Conservation (phyloP, 2,329 filamentous ascomycete species). For the Exophiala oligosperma region DNA sequence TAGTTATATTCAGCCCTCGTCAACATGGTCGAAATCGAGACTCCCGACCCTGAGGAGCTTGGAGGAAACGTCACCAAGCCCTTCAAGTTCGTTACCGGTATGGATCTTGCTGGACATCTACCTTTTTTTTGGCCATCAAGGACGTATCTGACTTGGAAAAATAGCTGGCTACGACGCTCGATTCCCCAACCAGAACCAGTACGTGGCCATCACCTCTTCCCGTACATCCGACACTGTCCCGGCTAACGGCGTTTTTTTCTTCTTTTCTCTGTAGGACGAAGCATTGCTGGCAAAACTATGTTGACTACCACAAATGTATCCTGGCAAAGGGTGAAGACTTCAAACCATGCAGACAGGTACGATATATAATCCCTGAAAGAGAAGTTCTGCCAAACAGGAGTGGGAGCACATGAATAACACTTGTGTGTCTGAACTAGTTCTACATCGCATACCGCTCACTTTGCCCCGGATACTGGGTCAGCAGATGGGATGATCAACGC, state of each 20-base stretch:
- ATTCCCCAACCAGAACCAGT: slow-evolving; percentile 91
- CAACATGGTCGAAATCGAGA: slow-evolving; percentile 79
- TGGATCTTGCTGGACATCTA: slow-evolving; percentile 23
- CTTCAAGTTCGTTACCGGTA: slow-evolving; percentile 72
- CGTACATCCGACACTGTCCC: background rate
- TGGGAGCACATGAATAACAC: slow-evolving; percentile 6
- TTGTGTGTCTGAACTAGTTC: slow-evolving; percentile 62
- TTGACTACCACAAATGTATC: slow-evolving; percentile 99
- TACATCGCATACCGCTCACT: slow-evolving; percentile 94
- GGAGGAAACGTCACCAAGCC: slow-evolving; percentile 89
- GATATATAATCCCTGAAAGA: background rate
- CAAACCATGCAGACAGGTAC: slow-evolving; percentile 92
- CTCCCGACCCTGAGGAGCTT: slow-evolving; percentile 66
- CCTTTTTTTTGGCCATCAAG: slow-evolving; percentile 17
- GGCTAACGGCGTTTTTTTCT: slow-evolving; percentile 10
- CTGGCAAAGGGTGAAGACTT: slow-evolving; percentile 98
- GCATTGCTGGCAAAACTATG: slow-evolving; percentile 99
- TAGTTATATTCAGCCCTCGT: slow-evolving; percentile 38
- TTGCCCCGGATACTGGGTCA: slow-evolving; percentile 91
- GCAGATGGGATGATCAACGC: slow-evolving; percentile 96
- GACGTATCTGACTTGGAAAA: slow-evolving; percentile 28
- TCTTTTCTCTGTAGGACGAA: slow-evolving; percentile 60
- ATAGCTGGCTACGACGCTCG: slow-evolving; percentile 85
- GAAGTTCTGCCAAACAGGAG: background rate
- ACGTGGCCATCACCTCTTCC: slow-evolving; percentile 29